phyloP scores from a whole-genome alignment of 2,329 filamentous ascomycete species.

The Ophiosphaerella narmari region DNA sequence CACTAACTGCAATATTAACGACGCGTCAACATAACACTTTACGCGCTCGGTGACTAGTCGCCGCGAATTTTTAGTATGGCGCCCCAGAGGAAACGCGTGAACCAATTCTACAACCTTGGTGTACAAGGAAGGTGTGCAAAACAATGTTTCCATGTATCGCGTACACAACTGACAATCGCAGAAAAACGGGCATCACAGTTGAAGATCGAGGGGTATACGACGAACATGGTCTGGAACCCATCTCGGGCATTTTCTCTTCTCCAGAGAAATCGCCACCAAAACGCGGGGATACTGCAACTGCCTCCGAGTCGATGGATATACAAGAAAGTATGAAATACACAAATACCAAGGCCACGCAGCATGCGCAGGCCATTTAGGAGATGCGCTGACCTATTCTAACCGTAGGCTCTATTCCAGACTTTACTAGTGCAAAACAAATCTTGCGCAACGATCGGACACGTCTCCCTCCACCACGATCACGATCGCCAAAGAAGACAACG shows the following conservation, averaged over 20 bases:
- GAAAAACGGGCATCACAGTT: constrained; percentile 86
- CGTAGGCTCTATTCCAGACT: constrained; percentile 57
- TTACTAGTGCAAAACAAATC: constrained; percentile 50
- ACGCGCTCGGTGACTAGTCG: neutral
- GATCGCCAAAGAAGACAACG: constrained; percentile 67
- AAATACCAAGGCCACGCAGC: neutral
- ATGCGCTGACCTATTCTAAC: constrained; percentile 4
- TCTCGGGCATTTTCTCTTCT: constrained; percentile 88
- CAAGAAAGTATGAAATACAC: constrained; percentile 59
- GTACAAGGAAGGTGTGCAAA: constrained; percentile 44
- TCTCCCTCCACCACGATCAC: constrained; percentile 57
- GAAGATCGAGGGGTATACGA: constrained; percentile 80
- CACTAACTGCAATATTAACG: constrained; percentile 14
- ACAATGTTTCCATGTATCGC: constrained; percentile 1
- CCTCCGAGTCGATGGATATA: constrained; percentile 66
- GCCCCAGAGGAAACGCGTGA: constrained; percentile 43
- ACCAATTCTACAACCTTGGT: constrained; percentile 47
- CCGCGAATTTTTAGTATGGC: constrained; percentile 30
- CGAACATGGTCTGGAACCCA: constrained; percentile 87
- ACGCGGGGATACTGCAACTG: constrained; percentile 49
- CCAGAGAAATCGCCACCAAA: constrained; percentile 67
- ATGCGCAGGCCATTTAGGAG: neutral
- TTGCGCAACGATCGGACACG: constrained; percentile 51
- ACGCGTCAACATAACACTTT: constrained; percentile 19
- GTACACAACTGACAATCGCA: constrained; percentile 46